Conservation (phyloP, 441 rosid species). For the Cnidoscolus chayamansa region DNA sequence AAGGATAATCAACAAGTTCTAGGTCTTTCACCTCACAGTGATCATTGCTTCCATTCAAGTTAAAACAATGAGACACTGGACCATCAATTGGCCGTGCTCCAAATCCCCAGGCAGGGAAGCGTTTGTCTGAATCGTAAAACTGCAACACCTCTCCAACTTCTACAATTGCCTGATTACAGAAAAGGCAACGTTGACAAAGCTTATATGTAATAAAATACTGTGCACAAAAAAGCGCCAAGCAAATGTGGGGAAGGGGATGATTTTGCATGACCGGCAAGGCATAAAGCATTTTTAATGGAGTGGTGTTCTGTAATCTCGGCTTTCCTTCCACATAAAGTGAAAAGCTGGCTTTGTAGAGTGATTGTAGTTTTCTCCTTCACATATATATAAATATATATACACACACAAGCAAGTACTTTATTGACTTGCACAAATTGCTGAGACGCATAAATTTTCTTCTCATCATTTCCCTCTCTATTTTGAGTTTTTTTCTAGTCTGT, state of each 20-base stretch:
- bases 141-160: conserved; percentile 92
- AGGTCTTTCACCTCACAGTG: conserved; percentile 58
- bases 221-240: neutral
- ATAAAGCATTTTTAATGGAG: neutral
- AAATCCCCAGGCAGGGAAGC: conserved; percentile 95
- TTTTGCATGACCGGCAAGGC: neutral
- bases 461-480: neutral
- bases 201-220: neutral
- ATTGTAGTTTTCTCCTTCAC: neutral
- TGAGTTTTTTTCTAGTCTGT: neutral
- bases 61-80: conserved; percentile 91
- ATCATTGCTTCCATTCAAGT: conserved; percentile 79
- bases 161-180: conserved; percentile 61
- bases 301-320: too few species aligned
- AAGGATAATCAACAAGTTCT: conserved; percentile 8
- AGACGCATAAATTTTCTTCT: neutral
- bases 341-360: too few species aligned
- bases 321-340: too few species aligned
- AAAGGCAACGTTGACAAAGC: neutral
- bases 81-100: conserved; percentile 93
- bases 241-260: too few species aligned
- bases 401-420: neutral
- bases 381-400: neutral
- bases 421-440: neutral
- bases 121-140: conserved; percentile 77